Evolutionary conservation across 495 filamentous ascomycete genomes (phyloP).

Genomic region (Penicillium daleae): DNA sequence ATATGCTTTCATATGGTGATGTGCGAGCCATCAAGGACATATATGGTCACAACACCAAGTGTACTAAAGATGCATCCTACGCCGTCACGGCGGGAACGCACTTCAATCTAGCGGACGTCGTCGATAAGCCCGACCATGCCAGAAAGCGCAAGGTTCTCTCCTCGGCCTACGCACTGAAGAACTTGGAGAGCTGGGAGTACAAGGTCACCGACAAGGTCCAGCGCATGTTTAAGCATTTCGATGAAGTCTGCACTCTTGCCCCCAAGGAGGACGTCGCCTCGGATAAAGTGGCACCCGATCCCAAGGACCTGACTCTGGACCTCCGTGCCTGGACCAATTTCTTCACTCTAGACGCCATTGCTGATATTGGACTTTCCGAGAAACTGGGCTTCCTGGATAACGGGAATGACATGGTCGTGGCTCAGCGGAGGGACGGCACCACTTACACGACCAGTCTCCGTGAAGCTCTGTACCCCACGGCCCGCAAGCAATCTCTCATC

Average conservation of each 20-base stretch:
- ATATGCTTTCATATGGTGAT: constrained; percentile 52
- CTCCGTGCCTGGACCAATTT: constrained; percentile 50
- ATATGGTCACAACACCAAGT: constrained; percentile 57
- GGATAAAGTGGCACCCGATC: constrained; percentile 29
- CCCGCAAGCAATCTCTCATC: constrained; percentile 43
- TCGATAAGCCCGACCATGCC: constrained; percentile 52
- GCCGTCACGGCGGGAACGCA: constrained; percentile 43
- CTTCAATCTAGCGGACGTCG: constrained; percentile 50
- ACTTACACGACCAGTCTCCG: constrained; percentile 46
- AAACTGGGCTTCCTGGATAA: constrained; percentile 55
- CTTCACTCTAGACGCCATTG: constrained; percentile 56
- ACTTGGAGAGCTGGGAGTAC: constrained; percentile 58
- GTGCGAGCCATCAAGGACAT: constrained; percentile 57
- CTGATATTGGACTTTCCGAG: constrained; percentile 56
- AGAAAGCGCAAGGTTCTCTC: constrained; percentile 56
- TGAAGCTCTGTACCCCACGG: constrained; percentile 51
- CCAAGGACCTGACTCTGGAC: constrained; percentile 40
- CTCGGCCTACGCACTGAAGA: constrained; percentile 57
- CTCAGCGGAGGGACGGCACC: constrained; percentile 46
- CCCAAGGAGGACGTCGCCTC: constrained; percentile 29
- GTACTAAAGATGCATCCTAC: constrained; percentile 54
- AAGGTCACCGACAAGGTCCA: constrained; percentile 57
- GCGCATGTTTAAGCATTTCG: constrained; percentile 46
- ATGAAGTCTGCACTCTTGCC: constrained; percentile 36
- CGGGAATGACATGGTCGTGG: constrained; percentile 46